Evolutionary conservation across 108 stramenopile genomes (phyloP).

Genomic region (Cyclotella baltica): DNA sequence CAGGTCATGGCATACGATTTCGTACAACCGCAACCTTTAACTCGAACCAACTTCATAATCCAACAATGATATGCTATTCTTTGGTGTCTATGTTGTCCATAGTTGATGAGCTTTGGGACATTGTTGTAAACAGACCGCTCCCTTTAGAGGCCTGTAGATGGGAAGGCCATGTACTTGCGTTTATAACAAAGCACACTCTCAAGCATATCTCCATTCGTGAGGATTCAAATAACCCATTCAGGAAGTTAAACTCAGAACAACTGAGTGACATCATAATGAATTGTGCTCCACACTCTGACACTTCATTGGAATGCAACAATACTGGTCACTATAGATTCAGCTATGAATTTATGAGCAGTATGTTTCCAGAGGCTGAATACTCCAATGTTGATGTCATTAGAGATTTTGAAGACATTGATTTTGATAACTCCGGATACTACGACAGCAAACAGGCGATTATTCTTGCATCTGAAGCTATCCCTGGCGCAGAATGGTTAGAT

Average conservation of each 20-base stretch:
- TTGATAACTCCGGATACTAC: background rate
- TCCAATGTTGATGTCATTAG: background rate
- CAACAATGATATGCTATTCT: background rate
- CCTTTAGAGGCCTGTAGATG: background rate
- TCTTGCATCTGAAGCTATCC: background rate
- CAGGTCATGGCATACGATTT: background rate
- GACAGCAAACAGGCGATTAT: background rate
- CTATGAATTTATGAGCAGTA: background rate
- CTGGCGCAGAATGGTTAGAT: background rate
- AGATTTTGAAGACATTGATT: background rate
- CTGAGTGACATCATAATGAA: background rate
- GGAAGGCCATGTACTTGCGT: background rate
- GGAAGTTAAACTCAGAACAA: background rate
- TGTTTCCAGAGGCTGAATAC: background rate
- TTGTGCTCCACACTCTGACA: background rate
- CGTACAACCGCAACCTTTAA: background rate
- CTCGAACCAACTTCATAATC: background rate
- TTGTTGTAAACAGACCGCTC: background rate
- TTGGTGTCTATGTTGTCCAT: background rate
- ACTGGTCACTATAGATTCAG: background rate
- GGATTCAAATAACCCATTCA: background rate
- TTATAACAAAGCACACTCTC: background rate
- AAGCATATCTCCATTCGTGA: background rate
- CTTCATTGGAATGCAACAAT: too few species aligned
- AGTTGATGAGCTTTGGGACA: background rate